Conservation (phyloP, 2,329 filamentous ascomycete genomes). For the Cytospora paraplurivora region DNA sequence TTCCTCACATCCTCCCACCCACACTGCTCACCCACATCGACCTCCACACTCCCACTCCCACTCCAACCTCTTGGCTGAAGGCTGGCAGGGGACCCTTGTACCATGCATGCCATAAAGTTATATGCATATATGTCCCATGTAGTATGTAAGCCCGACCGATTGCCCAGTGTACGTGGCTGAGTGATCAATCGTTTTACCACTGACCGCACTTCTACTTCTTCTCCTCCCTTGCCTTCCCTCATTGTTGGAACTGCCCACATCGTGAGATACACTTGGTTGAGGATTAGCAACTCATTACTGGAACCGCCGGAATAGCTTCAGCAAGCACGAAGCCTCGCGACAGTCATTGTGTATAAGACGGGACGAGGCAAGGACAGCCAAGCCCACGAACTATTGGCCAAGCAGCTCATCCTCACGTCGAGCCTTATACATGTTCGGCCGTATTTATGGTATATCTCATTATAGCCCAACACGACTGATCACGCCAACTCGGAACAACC, state of each 20-base stretch:
- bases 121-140: not conserved
- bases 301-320: not conserved
- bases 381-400: not conserved
- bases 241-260: not conserved
- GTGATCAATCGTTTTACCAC: not conserved
- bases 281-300: not conserved
- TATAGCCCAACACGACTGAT: not conserved
- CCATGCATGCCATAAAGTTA: not conserved
- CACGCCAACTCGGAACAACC: not conserved
- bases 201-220: not conserved
- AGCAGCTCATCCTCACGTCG: not conserved
- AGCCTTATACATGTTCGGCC: not conserved
- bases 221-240: not conserved
- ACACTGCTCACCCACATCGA: not conserved
- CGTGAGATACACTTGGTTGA: not conserved
- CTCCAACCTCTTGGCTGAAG: constrained; percentile 1
- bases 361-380: not conserved
- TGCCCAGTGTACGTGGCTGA: not conserved
- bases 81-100: constrained; percentile 10
- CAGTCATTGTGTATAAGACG: not conserved
- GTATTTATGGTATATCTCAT: not conserved
- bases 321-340: not conserved
- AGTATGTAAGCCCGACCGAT: not conserved
- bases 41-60: too few relatives aligned
- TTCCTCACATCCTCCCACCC: not conserved